Evolutionary conservation across 2,329 filamentous ascomycete species (phyloP).

Genomic region (Penicillium sp.): DNA sequence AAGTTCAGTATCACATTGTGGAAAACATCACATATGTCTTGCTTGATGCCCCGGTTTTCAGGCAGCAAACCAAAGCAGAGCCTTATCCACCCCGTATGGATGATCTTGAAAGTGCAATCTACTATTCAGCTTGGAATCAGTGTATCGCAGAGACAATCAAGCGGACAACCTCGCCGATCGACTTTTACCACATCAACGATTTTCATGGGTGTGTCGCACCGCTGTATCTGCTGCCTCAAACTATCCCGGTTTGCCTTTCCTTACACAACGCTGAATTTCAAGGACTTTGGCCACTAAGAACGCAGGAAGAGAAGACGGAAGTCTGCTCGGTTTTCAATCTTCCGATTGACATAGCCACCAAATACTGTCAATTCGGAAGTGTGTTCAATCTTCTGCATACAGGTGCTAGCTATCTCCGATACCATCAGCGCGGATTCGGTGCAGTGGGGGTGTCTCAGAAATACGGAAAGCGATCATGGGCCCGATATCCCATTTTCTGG

Average conservation of each 20-base stretch:
- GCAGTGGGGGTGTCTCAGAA: constrained; percentile 68
- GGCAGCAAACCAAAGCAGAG: constrained; percentile 62
- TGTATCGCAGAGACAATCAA: constrained; percentile 65
- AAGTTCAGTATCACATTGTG: constrained; percentile 63
- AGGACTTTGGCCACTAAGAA: constrained; percentile 67
- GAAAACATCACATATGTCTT: constrained; percentile 69
- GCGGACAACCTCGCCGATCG: constrained; percentile 59
- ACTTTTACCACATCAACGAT: constrained; percentile 67
- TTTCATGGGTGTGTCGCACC: constrained; percentile 65
- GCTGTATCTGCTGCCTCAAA: constrained; percentile 63
- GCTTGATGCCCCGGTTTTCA: constrained; percentile 66
- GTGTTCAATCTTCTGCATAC: constrained; percentile 69
- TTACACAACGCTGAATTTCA: constrained; percentile 71
- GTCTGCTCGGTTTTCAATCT: constrained; percentile 66
- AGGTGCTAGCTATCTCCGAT: constrained; percentile 63
- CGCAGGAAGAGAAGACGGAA: constrained; percentile 60
- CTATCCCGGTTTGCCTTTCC: constrained; percentile 62
- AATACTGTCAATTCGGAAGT: constrained; percentile 67
- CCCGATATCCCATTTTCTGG: constrained; percentile 70
- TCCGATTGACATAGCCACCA: constrained; percentile 54
- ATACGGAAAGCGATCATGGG: constrained; percentile 67
- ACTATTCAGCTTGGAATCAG: constrained; percentile 70
- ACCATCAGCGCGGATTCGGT: constrained; percentile 67
- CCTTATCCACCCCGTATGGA: constrained; percentile 71
- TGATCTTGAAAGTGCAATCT: constrained; percentile 65